phyloP scores from a whole-genome alignment of 345 rosid genomes.

The Euclidium syriacum region DNA sequence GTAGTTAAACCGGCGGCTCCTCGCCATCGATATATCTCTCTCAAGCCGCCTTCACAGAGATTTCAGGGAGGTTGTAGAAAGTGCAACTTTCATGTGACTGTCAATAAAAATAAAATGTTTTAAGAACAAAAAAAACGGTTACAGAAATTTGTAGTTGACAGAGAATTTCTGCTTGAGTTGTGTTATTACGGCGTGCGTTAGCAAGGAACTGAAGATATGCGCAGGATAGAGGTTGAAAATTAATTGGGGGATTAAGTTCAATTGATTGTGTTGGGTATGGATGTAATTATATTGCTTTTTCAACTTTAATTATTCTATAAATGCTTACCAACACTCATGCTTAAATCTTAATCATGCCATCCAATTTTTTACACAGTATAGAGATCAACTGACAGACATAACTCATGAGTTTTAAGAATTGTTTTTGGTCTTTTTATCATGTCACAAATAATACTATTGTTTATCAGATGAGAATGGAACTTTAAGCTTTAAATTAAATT shows the following conservation, averaged over 20 bases:
- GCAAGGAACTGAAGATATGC: neutral
- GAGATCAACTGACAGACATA: neutral
- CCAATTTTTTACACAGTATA: neutral
- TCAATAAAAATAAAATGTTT: neutral
- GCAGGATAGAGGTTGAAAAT: neutral
- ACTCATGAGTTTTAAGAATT: neutral
- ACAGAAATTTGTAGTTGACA: neutral
- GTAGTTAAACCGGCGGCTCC: constrained; percentile 32
- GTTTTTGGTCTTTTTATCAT: neutral
- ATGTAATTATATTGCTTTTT: neutral
- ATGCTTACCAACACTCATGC: constrained; percentile 7
- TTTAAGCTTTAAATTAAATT: neutral
- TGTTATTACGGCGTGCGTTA: constrained; percentile 14
- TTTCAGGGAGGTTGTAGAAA: constrained; percentile 14
- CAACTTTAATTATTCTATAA: constrained; percentile 17
- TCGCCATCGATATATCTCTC: constrained; percentile 4
- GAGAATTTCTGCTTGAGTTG: neutral
- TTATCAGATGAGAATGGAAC: neutral
- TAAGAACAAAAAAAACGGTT: neutral
- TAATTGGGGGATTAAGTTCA: neutral
- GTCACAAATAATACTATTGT: neutral
- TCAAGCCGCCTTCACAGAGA: neutral
- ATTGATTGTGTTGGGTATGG: constrained; percentile 1
- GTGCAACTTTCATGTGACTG: constrained; percentile 15
- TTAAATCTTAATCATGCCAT: constrained; percentile 20